Evolutionary conservation across 176 grass and related monocot genomes (phyloP).

Genomic region (Cenchrus purpureus): DNA sequence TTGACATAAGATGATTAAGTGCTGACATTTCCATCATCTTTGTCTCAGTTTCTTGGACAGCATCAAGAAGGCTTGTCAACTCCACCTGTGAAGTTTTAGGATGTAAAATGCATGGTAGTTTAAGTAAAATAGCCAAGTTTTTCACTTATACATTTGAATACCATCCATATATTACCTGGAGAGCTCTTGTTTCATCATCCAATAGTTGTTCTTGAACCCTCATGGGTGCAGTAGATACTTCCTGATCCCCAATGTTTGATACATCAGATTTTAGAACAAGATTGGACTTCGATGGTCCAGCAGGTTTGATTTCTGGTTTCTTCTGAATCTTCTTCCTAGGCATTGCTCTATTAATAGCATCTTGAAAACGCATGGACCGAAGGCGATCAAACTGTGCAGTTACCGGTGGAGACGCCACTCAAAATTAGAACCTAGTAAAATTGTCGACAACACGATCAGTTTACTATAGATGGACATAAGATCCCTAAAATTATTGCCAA

Average conservation of each 20-base stretch:
- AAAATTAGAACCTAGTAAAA: conserved; percentile 87
- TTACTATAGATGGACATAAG: conserved; percentile 16
- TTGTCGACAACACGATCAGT: neutral
- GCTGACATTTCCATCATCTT: conserved; percentile 99
- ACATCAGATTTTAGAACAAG: conserved; percentile 59
- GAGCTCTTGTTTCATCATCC: conserved; percentile 82
- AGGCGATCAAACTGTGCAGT: conserved; percentile 85
- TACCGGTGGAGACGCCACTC: conserved; percentile 76
- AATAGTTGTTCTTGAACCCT: conserved; percentile 89
- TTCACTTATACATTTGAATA: conserved; percentile 3
- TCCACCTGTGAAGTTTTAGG: conserved; percentile 60
- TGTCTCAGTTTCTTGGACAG: conserved; percentile 91
- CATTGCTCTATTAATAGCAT: conserved; percentile 82
- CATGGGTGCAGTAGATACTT: conserved; percentile 56
- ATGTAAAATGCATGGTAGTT: conserved; percentile 9
- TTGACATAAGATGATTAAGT: conserved; percentile 95
- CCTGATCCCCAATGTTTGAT: conserved; percentile 56
- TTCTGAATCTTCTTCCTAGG: conserved; percentile 83
- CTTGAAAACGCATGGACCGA: conserved; percentile 85
- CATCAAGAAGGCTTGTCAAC: conserved; percentile 80
- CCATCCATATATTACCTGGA: conserved; percentile 60
- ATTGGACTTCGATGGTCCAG: conserved; percentile 46
- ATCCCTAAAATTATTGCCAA: neutral
- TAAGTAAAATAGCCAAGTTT: neutral
- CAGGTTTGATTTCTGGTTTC: conserved; percentile 58